Base-by-base conservation (phyloP, 164 flowering plant species). In the Tetrastigma voinierianum region DNA sequence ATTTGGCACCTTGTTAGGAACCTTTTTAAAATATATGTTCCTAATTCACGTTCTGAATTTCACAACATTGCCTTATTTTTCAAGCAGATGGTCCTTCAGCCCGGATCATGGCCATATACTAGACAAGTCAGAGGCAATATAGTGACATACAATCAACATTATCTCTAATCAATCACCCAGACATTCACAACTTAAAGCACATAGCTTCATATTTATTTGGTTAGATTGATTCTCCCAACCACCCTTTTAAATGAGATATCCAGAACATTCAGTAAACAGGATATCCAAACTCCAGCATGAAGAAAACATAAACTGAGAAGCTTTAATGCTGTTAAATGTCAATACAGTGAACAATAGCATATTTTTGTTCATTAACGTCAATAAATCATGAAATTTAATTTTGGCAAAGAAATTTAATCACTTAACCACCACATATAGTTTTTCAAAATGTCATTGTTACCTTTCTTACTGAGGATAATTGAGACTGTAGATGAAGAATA, bases 381-480 rank as follows among this genome's bases (percentile, higher is more conserved):
- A 25, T 13, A n/a, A 49, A 63, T 13, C 57, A 25, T 17, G 44
- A 25, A 63, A n/a, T 49, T 51, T 16, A 1, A 51, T 20, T 45
- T 14, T 23, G 5, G 48, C 40, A 0, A 53, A 44, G 23, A 16
- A 11, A 32, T 32, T 32, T 32, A 32, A 32, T 32, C 6, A 32
- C 40, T 32, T 7, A 32, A 32, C 40, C 40, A 32, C 40, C 40
- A 32, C 40, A 32, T 4, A 32, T 32, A 40, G 19, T n/a, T 24
- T 11, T 64, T 14, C 9, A 14, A 17, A 56, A 51, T 20, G 19
- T 45, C 40, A 58, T 8, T 16, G 21, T 18, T 72, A 88, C 95
- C 88, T 82, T 84, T 80, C 81, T 86, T 19, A 76, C 85, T 57
- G 88, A 84, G 69, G 83, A 81, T 55, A 91, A 78, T 62, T 71